Base-by-base conservation (phyloP, 164 flowering plant species). In the Kingdonia uniflora region DNA sequence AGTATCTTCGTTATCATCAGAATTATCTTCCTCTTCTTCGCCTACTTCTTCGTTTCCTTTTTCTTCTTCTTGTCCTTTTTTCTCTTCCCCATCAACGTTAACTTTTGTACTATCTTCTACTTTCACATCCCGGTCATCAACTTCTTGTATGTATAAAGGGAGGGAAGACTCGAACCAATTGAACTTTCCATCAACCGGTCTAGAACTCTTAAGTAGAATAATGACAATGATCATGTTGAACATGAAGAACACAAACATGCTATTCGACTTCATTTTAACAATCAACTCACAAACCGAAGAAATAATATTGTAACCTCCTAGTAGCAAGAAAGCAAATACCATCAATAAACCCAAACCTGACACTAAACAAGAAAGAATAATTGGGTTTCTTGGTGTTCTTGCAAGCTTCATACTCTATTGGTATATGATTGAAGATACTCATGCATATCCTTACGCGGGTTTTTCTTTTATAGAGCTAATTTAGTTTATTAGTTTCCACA, bases 11-110 rank as follows among this genome's bases (percentile, higher is more conserved):
- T 14, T 12, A 23, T 52, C 56, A 19, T 48, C 61, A 41, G 43
- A 53, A 20, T 25, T 41, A 0, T 21, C 12, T 16, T 56, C 59
- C 14, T 42, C 42, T 14, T 62, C 66, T n/a, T 58, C 45, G 15
- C 42, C 60, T 14, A 57, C 71, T 17, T 68, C 55, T 37, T 42
- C 65, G 1, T 50, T 2, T 2, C 16, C 49, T 21, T 60, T 44
- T 29, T 29, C 35, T 29, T 57, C 59, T 10, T 66, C 63, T 0
- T 49, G 52, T 38, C 65, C 65, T 51, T 45, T 55, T 23, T 54
- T 68, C 57, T 65, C 56, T 19, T 38, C 22, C 19, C 33, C 47
- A 29, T 52, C 52, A 43, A 26, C 29, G 1, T 55, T 12, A 0
- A 39, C 48, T 16, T 43, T 25, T 15, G 23, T 35, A 14, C 23